Conservation (phyloP, 768 basidiomycete species). For the Lyophyllum decastes region DNA sequence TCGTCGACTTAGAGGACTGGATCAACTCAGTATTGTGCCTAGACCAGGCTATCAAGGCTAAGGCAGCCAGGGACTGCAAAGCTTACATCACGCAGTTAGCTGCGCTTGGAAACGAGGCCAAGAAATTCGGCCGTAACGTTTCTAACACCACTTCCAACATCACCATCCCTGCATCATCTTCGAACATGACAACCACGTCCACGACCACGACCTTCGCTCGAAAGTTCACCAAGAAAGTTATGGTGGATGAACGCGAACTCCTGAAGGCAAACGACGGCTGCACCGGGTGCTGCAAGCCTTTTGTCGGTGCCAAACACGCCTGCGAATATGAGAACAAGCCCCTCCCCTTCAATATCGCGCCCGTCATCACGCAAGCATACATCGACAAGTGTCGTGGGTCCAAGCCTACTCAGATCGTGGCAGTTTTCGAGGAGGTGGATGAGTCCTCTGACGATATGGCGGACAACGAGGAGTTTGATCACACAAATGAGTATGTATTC, state of each 20-base stretch:
- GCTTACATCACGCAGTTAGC: too few relatives aligned
- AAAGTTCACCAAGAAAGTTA: neutral
- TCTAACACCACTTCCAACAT: too few relatives aligned
- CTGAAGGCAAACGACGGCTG: neutral
- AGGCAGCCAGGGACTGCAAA: too few relatives aligned
- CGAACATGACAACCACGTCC: too few relatives aligned
- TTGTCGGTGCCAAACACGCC: neutral
- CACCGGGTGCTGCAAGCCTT: neutral
- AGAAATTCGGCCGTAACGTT: too few relatives aligned
- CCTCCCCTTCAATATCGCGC: neutral
- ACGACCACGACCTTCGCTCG: neutral
- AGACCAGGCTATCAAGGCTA: too few relatives aligned
- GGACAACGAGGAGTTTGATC: neutral
- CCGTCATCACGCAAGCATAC: neutral
- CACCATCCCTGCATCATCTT: too few relatives aligned
- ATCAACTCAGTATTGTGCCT: too few relatives aligned
- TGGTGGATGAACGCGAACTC: neutral
- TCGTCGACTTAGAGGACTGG: too few relatives aligned
- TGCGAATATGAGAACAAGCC: neutral
- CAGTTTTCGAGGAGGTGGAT: neutral
- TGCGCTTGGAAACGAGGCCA: too few relatives aligned
- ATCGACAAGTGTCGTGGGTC: neutral
- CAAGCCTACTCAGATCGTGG: neutral
- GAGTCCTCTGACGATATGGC: neutral
- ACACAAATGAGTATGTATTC: neutral